Conservation (phyloP, 2,329 filamentous ascomycete genomes). For the Botrytis galanthina region DNA sequence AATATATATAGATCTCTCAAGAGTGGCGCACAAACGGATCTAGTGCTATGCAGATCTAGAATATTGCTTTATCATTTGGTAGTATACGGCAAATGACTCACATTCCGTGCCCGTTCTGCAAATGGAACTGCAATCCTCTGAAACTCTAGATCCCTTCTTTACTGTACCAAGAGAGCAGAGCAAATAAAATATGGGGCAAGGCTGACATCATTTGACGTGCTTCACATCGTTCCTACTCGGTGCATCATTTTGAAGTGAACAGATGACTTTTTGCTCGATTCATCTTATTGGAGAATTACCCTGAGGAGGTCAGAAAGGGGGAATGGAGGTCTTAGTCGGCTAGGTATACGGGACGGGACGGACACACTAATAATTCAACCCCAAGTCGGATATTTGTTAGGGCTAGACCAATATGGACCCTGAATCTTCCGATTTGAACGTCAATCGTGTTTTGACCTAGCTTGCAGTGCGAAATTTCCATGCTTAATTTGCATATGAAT, state of each 20-base stretch:
- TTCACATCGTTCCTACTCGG: background rate
- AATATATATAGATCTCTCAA: background rate
- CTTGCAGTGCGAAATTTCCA: background rate
- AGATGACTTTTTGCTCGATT: background rate
- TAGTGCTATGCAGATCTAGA: background rate
- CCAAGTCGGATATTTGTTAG: background rate
- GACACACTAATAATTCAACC: background rate
- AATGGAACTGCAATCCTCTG: background rate
- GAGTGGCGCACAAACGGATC: background rate
- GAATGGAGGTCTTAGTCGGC: background rate
- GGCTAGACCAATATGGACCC: background rate
- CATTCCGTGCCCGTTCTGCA: background rate
- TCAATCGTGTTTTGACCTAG: background rate
- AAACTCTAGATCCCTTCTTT: background rate
- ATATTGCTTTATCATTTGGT: background rate
- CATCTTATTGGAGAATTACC: background rate
- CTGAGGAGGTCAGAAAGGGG: background rate
- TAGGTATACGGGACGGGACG: background rate
- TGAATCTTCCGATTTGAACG: background rate
- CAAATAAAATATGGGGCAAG: background rate
- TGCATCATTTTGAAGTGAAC: background rate
- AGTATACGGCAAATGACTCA: slow-evolving; percentile 8
- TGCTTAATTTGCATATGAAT: background rate
- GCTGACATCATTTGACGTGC: background rate
- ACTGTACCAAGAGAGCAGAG: background rate